Conservation (phyloP, 345 rosid species). For the Hibiscus syriacus region DNA sequence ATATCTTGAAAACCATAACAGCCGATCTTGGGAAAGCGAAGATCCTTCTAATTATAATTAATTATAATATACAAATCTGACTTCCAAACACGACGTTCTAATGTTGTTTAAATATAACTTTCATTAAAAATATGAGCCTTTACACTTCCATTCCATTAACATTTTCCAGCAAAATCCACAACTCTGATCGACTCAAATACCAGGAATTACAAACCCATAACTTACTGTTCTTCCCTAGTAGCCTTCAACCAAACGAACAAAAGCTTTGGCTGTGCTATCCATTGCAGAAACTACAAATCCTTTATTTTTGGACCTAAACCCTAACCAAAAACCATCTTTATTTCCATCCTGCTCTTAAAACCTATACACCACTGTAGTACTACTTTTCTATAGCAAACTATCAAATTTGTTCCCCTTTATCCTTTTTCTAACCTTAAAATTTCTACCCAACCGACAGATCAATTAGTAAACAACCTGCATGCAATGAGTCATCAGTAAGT, state of each 20-base stretch:
- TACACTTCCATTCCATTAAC: not conserved
- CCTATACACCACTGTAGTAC: slow-evolving; percentile 2
- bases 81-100: not conserved
- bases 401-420: not conserved
- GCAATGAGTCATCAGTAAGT: slow-evolving; percentile 36
- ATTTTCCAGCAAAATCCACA: not conserved
- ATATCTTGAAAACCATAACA: slow-evolving; percentile 5
- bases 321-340: slow-evolving; percentile 13
- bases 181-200: not conserved
- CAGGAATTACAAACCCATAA: not conserved
- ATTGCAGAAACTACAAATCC: not conserved
- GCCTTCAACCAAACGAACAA: slow-evolving; percentile 24
- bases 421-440: not conserved
- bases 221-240: not conserved
- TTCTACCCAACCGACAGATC: no score
- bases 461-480: not conserved
- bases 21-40: not conserved
- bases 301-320: slow-evolving; percentile 11
- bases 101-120: no score
- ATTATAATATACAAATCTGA: not conserved
- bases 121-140: no score
- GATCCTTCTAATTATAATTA: not conserved
- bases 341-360: not conserved
- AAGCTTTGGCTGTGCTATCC: slow-evolving; percentile 7
- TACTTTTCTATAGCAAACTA: not conserved